These are phyloP conservation scores for Candida sp. DNA, from an alignment of 1,139 yeast species.

Conservation along the genomic window DNA sequence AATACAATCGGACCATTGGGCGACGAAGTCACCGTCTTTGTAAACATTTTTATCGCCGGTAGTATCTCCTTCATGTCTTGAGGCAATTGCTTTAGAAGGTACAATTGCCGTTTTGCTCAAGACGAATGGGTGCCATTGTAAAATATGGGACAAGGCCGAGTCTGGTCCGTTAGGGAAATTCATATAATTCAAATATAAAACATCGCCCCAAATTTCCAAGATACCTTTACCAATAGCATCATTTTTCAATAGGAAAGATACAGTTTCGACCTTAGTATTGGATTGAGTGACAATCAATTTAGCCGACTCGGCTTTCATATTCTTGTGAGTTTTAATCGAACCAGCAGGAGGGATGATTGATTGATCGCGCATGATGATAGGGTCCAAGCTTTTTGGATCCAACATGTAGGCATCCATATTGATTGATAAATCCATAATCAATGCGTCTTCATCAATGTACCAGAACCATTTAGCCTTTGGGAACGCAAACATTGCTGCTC, in stretches of 20 bases:
- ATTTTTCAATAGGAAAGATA: conserved; percentile 67
- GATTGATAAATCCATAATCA: conserved; percentile 63
- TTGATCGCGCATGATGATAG: conserved; percentile 59
- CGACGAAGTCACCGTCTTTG: conserved; percentile 61
- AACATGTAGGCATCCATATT: conserved; percentile 57
- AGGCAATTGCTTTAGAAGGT: conserved; percentile 46
- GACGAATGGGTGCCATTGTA: conserved; percentile 91
- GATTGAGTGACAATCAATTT: conserved; percentile 67
- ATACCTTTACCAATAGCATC: conserved; percentile 62
- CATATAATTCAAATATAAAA: conserved; percentile 60
- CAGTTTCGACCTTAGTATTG: conserved; percentile 55
- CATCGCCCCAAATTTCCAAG: conserved; percentile 74
- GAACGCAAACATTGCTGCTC: conserved; percentile 86
- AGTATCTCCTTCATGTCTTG: conserved; percentile 23
- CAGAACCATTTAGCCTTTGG: conserved; percentile 83
- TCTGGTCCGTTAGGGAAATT: conserved; percentile 61
- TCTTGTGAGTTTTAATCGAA: conserved; percentile 65
- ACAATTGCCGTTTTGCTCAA: conserved; percentile 71
- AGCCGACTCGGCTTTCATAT: conserved; percentile 50
- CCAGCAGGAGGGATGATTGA: conserved; percentile 70
- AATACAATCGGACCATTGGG: conserved; percentile 55
- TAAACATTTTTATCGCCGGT: conserved; percentile 43
- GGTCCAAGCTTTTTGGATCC: conserved; percentile 51
- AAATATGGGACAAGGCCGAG: conserved; percentile 71
- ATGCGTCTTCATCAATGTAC: conserved; percentile 74